Conservation (phyloP, 179 eudicot genomes). For the Vitellaria paradoxa region DNA sequence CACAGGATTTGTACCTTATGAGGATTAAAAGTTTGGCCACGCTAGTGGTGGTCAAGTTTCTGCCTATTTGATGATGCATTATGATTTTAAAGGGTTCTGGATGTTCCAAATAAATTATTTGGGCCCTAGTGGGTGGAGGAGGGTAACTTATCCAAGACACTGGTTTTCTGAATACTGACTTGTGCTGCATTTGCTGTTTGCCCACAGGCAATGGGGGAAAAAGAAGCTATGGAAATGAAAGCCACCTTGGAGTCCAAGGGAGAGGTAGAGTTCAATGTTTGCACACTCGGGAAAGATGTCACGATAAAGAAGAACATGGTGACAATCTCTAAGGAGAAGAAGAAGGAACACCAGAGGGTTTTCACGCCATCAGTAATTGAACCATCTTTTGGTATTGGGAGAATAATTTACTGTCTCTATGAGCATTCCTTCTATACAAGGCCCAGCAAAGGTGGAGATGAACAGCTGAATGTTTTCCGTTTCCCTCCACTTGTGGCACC, state of each 20-base stretch:
- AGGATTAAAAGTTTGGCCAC: background rate
- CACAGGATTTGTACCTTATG: background rate
- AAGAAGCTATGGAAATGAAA: conserved; percentile 92
- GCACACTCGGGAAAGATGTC: conserved; percentile 75
- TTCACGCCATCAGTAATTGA: conserved; percentile 95
- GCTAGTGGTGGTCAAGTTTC: background rate
- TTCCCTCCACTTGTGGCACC: conserved; percentile 96
- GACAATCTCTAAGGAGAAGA: conserved; percentile 69
- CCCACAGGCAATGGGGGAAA: conserved; percentile 81
- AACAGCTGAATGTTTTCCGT: conserved; percentile 76
- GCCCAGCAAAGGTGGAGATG: conserved; percentile 83
- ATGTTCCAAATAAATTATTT: background rate
- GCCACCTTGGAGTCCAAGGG: conserved; percentile 73
- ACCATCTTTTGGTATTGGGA: conserved; percentile 95
- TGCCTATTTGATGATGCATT: background rate
- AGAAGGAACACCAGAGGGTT: conserved; percentile 88
- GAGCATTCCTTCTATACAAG: conserved; percentile 91
- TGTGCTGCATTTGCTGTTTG: conserved; percentile 3
- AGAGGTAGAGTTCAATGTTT: conserved; percentile 66
- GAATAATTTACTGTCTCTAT: conserved; percentile 86
- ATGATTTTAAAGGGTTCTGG: background rate
- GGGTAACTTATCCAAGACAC: background rate
- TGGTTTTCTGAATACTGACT: background rate
- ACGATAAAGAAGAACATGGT: conserved; percentile 78
- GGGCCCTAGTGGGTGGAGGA: background rate